phyloP scores from a whole-genome alignment of 139 green algal genomes.

The Chlorella sp. region DNA sequence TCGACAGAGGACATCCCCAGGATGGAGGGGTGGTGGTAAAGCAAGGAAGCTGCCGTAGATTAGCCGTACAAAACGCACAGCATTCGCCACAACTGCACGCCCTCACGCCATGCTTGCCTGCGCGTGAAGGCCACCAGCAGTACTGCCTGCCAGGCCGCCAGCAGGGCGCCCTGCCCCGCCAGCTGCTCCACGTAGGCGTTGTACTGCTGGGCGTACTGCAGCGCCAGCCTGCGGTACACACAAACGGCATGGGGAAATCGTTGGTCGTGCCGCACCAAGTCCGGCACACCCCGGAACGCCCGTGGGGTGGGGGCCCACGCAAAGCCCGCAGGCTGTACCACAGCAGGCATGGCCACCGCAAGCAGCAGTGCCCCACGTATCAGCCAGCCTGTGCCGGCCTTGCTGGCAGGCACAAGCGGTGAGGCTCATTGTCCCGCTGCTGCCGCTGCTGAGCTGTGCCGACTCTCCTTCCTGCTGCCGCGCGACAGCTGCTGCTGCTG shows the following conservation, averaged over 20 bases:
- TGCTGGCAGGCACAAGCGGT: not conserved
- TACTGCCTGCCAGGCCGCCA: slow-evolving; percentile 58
- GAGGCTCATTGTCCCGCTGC: not conserved
- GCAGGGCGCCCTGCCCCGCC: slow-evolving; percentile 53
- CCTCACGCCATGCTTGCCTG: not conserved
- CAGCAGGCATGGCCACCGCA: too few species aligned
- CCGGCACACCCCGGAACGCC: too few species aligned
- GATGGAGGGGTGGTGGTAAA: not conserved
- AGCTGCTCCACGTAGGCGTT: slow-evolving; percentile 64
- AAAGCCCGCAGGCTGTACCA: too few species aligned
- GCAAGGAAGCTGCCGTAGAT: not conserved
- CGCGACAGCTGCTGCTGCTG: too few species aligned
- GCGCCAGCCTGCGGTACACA: slow-evolving; percentile 26
- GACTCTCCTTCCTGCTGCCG: too few species aligned
- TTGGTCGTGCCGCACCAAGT: too few species aligned
- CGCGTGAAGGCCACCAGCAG: slow-evolving; percentile 37
- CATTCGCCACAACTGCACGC: not conserved
- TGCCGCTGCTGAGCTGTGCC: not conserved
- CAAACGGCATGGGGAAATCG: too few species aligned
- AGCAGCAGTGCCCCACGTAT: too few species aligned
- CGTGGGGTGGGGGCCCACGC: too few species aligned
- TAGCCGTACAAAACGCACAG: too few species aligned
- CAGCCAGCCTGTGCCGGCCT: too few species aligned
- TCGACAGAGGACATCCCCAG: too few species aligned
- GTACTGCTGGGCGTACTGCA: slow-evolving; percentile 62